Evolutionary conservation across 495 filamentous ascomycete species (phyloP), one percentile per base, ranked within the genome.

Genomic region (Cercophora sp.): DNA sequence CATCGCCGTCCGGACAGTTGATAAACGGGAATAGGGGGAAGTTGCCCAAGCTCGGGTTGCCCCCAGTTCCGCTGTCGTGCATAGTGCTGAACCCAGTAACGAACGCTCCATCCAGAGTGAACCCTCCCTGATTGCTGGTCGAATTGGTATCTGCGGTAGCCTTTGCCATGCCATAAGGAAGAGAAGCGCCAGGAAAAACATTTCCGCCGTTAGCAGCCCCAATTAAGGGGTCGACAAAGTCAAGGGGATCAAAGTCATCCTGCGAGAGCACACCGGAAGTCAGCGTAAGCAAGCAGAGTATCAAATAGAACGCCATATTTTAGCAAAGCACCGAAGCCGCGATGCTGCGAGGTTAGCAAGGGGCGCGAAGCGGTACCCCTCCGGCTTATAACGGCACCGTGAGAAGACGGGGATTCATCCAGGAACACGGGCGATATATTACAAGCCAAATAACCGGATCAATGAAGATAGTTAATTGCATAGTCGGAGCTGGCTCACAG

Each of bases 141-240:
- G 77, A 79, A 27, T 72, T 70, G 4, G 82, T 85, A 61, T 91
- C 87, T 37, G 87, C 82, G 1, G 88, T 85, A 10, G 87, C 85
- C 65, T 90, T 90, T 41, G 83, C 86, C 80, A 91, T 87, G 41
- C 86, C 74, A 64, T 85, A 91, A 0, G 86, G 86, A 42, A 89
- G 59, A 2, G 84, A 85, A 8, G 86, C 86, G 2, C 87, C 87
- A 1, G 86, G 73, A 48, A 91, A 91, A 15, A 89, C 85, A 75
- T 89, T 86, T 5, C 85, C 85, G 69, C 69, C 83, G 61, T 80
- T 78, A 43, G 72, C 75, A 18, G 75, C 77, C 20, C 82, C 81
- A 48, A 85, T 83, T 24, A 85, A 63, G 25, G 80, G 78, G 63
- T 85, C 75, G 54, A 77, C 67, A 45, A 71, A 75, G 1, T 54